Evolutionary conservation across 495 filamentous ascomycete species (phyloP), one percentile per base, ranked within the genome.

Genomic region (Penicillium pulvis): DNA sequence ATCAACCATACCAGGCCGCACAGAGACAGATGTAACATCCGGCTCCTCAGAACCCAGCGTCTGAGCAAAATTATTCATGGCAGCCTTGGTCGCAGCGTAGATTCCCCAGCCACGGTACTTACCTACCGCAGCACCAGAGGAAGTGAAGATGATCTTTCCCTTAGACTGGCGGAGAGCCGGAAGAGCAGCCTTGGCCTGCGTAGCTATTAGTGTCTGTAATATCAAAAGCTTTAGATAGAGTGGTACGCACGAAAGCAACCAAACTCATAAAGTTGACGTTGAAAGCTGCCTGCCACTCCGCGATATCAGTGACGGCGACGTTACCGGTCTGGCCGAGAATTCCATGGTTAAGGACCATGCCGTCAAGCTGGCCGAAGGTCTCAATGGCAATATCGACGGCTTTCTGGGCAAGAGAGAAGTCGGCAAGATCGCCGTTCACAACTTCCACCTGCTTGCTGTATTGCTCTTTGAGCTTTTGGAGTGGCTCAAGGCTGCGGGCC

Each of bases 11-110:
- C 94, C 94, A 0, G 94, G 94, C 43, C 89, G 83, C 46, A 98
- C 77, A 0, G 84, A 73, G 3, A 98, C 69, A 8, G 81, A 82
- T 3, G 82, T 88, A 52, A 96, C 83, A 16, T 87, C 81, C 8
- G 90, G 85, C 71, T 97, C 94, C 62, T 98, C 94, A 9, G 78
- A 80, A 1, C 84, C 87, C 23, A 98, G 61, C 17, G 89, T 91
- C 51, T 81, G 65, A 16, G 85, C 83, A 0, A 98, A 78, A 67
- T 93, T 88, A 74, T 96, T 96, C 68, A 97, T 71, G 0, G 91
- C 92, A 3, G 94, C 93, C 72, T 98, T 98, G 14, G 87, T 87
- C 4, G 90, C 83, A 5, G 91, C 91, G 66, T 98, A 98, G 0
- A 81, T 74, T 49, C 78, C 85, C 93, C 94, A 97, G 1, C 85